Percentiles rank a stretch among this genome's conserved stretches.
phyloP scores from a whole-genome alignment of 805 yeast genomes.

The Jamesozyma spencerorum region DNA sequence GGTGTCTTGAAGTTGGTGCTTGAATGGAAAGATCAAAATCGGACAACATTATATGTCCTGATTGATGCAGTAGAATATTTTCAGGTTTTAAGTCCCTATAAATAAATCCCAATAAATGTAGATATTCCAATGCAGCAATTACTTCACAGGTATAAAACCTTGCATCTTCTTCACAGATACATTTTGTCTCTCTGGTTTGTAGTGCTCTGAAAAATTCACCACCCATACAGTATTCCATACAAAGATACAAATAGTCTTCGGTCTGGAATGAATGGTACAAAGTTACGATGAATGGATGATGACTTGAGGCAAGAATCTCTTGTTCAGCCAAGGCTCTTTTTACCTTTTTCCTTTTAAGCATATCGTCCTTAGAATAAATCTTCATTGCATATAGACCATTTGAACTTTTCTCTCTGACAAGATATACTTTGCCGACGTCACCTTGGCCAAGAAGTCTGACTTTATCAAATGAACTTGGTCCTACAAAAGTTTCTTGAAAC shows the following conservation, averaged over 20 bases:
- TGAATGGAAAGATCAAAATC: slow-evolving; percentile 95
- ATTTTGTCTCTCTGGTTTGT: slow-evolving; percentile 80
- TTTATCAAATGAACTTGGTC: slow-evolving; percentile 81
- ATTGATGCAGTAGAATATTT: slow-evolving; percentile 84
- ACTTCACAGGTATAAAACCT: slow-evolving; percentile 94
- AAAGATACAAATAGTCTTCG: slow-evolving; percentile 78
- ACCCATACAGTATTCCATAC: slow-evolving; percentile 99
- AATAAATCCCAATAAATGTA: slow-evolving; percentile 94
- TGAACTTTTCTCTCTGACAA: slow-evolving; percentile 74
- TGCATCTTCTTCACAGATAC: slow-evolving; percentile 82
- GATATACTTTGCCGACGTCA: slow-evolving; percentile 92
- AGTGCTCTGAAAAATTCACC: slow-evolving; percentile 96
- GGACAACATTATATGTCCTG: slow-evolving; percentile 96
- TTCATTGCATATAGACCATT: slow-evolving; percentile 85
- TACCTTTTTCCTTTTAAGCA: slow-evolving; percentile 90
- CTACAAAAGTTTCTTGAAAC: slow-evolving; percentile 68
- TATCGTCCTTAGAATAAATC: slow-evolving; percentile 78
- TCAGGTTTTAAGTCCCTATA: slow-evolving; percentile 96
- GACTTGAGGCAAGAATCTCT: slow-evolving; percentile 87
- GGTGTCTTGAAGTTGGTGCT: slow-evolving; percentile 65
- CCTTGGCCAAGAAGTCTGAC: slow-evolving; percentile 90
- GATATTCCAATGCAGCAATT: slow-evolving; percentile 89
- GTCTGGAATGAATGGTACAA: slow-evolving; percentile 94
- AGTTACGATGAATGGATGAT: slow-evolving; percentile 96
- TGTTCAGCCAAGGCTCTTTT: slow-evolving; percentile 94